These are phyloP conservation scores for Melampsora abietis-canadensis DNA, from an alignment of 1,284 basidiomycete genomes.

Conservation along the genomic window DNA sequence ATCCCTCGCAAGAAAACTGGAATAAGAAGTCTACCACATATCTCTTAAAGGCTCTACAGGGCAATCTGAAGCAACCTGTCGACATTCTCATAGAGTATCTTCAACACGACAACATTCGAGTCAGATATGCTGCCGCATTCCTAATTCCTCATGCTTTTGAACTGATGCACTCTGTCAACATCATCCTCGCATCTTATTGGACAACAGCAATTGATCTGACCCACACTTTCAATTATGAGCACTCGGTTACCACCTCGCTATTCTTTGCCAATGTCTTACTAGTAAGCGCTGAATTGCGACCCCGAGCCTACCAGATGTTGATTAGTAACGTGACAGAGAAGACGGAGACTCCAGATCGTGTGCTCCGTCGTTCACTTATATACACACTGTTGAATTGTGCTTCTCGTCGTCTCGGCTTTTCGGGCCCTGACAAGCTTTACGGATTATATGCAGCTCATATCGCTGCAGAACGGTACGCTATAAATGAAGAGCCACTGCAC, in stretches of 20 bases:
- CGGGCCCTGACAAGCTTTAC: conserved; percentile 66
- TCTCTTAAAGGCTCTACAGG: conserved; percentile 4
- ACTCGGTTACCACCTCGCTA: conserved; percentile 73
- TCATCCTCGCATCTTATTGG: conserved; percentile 22
- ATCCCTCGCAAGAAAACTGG: conserved; percentile 14
- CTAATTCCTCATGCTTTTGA: conserved; percentile 31
- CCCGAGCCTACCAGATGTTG: conserved; percentile 82
- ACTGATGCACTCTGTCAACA: not conserved
- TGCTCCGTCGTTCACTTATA: conserved; percentile 62
- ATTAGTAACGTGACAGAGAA: conserved; percentile 61
- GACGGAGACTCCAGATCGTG: conserved; percentile 48
- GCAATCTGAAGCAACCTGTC: conserved; percentile 1
- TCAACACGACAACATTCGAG: conserved; percentile 35
- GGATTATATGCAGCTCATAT: conserved; percentile 74
- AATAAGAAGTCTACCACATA: not conserved
- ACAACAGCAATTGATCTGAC: conserved; percentile 8
- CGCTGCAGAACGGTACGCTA: conserved; percentile 42
- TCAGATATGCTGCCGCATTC: conserved; percentile 24
- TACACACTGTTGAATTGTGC: conserved; percentile 65
- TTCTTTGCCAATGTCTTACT: conserved; percentile 80
- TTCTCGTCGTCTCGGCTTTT: conserved; percentile 67
- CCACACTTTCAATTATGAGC: conserved; percentile 59
- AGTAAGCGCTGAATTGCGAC: conserved; percentile 71
- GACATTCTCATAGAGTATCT: conserved; percentile 30
- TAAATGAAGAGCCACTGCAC: conserved; percentile 8